phyloP scores from a whole-genome alignment of 148 eudicot species.

The Heliosperma pusillum region DNA sequence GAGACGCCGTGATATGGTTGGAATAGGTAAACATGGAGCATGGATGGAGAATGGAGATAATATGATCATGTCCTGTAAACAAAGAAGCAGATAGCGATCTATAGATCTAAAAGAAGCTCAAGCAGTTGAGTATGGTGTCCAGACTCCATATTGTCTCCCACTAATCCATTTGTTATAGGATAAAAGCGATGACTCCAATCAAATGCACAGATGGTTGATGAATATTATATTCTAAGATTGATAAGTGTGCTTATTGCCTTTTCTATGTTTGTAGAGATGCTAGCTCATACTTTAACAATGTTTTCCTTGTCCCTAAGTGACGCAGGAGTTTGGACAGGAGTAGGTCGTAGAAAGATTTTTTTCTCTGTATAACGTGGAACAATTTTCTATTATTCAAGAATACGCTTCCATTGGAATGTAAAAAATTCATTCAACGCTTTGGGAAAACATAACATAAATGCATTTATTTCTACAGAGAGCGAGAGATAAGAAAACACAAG shows the following conservation, averaged over 20 bases:
- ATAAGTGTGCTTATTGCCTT: background rate
- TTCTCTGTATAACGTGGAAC: background rate
- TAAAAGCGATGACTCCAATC: background rate
- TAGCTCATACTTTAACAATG: background rate
- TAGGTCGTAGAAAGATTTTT: background rate
- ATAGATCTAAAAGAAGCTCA: background rate
- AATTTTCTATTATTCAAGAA: background rate
- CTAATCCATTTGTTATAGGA: background rate
- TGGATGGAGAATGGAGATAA: background rate
- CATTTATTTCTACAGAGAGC: background rate
- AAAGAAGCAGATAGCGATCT: background rate
- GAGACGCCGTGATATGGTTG: background rate
- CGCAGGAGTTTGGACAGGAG: background rate
- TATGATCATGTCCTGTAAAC: background rate
- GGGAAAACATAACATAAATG: background rate
- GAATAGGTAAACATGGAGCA: background rate
- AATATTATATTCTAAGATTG: background rate
- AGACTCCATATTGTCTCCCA: background rate
- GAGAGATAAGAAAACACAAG: background rate
- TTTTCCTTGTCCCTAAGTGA: background rate
- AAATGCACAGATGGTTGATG: background rate
- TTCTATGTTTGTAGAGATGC: background rate
- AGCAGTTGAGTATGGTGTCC: slow-evolving; percentile 1
- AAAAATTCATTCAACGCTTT: background rate
- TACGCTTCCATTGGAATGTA: slow-evolving; percentile 2